Base-by-base conservation (phyloP, 2,329 filamentous ascomycete genomes). In the Macrophomina tecta region DNA sequence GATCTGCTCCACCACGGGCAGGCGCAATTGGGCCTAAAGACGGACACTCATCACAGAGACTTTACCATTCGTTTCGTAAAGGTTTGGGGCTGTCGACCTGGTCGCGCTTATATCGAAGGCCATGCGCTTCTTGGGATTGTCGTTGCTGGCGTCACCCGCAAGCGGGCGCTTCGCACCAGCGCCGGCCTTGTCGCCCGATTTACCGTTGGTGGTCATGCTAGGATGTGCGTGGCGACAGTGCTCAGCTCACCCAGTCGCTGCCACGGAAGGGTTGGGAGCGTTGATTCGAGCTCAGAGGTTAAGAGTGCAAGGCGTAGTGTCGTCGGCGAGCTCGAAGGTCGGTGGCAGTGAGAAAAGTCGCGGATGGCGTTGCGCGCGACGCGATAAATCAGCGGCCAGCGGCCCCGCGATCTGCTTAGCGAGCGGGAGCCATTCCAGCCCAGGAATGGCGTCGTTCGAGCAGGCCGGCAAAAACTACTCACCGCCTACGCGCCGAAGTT, bases 261-360 rank as follows among this genome's bases (percentile, higher is more conserved):
- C 2, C 2, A 1, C 4, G 8, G 4, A 18, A 8, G 23, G 32
- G 28, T 8, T 4, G 5, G 12, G 7, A 48, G 11, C 2, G 11
- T 3, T 23, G 6, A 9, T 5, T n/a, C n/a, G 38, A 62, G 28
- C 30, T 30, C 8, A 28, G n/a, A 28, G 11, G 28, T 16, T 28
- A 8, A 30, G 7, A 28, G 4, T 14, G 42, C 16, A 45, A 40
- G n/a, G 1, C n/a, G 30, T 32, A 45, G 30, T 11, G 16, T 11
- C 16, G 12, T 12, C 28, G 45, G 30, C 6, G 45, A 49, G 46
- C 30, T 2, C 6, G 7, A n/a, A 3, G 6, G 30, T 28, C 5
- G 32, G 8, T n/a, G 58, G n/a, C 9, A 34, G 45, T 28, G 16
- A 38, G 32, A 62, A 62, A 62, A 62, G 58, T 62, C 48, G 30